Evolutionary conservation across 73 alveolate genomes (phyloP).

Genomic region (Tetrahymena elliotti): DNA sequence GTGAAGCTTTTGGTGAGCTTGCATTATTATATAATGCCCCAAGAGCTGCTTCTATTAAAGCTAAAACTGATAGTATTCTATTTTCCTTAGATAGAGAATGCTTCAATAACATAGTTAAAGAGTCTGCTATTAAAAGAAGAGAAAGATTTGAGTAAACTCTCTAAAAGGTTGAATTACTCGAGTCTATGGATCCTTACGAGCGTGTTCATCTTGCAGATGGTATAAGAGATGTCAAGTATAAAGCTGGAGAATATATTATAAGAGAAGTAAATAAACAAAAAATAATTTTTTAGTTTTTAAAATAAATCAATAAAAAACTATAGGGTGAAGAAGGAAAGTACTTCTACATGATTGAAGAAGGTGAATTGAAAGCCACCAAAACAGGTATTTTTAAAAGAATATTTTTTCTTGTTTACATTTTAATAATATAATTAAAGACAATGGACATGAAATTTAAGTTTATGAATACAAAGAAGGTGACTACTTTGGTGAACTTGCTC

Average conservation of each 20-base stretch:
- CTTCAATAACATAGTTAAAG: constrained; percentile 85
- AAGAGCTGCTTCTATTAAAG: constrained; percentile 78
- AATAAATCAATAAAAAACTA: not conserved
- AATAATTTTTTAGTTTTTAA: not conserved
- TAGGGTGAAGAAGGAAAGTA: constrained; percentile 83
- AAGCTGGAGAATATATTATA: constrained; percentile 63
- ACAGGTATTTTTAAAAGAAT: constrained; percentile 46
- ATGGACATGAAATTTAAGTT: constrained; percentile 69
- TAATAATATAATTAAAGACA: constrained; percentile 23
- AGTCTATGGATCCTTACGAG: constrained; percentile 80
- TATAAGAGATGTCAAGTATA: constrained; percentile 44
- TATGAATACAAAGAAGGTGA: constrained; percentile 75
- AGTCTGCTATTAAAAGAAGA: constrained; percentile 74
- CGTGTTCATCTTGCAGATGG: constrained; percentile 84
- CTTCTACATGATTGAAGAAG: constrained; percentile 87
- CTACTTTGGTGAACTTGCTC: constrained; percentile 92
- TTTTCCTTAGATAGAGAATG: constrained; percentile 85
- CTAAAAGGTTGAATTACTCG: constrained; percentile 54
- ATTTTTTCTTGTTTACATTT: not conserved
- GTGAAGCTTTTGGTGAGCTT: constrained; percentile 91
- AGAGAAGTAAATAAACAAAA: constrained; percentile 9
- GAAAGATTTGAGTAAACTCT: constrained; percentile 80
- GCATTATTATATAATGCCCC: constrained; percentile 88
- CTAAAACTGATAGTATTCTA: constrained; percentile 47
- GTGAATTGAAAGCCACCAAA: constrained; percentile 80